Percentiles rank a stretch among this genome's conserved stretches.
These are phyloP conservation scores for Hydnomerulius pinastri DNA, from an alignment of 768 basidiomycete genomes.

Conservation along the genomic window DNA sequence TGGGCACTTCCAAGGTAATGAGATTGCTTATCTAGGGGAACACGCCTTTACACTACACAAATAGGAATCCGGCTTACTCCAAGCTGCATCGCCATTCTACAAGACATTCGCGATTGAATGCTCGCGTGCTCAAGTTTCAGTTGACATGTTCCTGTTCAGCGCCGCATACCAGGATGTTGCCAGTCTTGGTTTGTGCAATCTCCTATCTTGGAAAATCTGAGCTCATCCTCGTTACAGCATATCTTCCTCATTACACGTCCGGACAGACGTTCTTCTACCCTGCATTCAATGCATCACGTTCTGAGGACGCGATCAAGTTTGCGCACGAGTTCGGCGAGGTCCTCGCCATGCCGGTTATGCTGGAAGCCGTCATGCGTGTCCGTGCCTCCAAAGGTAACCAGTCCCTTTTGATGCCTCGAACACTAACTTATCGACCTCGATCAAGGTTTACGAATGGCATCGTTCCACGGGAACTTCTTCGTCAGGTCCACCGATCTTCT, in stretches of 20 bases:
- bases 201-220: background rate
- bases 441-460: slow-evolving; percentile 87
- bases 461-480: slow-evolving; percentile 99
- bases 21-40: background rate
- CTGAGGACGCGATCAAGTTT: slow-evolving; percentile 97
- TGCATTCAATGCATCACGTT: slow-evolving; percentile 91
- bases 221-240: slow-evolving; percentile 51
- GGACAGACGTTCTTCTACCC: slow-evolving; percentile 99
- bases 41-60: slow-evolving; percentile 4
- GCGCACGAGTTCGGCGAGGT: slow-evolving; percentile 96
- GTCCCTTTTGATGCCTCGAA: background rate
- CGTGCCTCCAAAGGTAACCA: slow-evolving; percentile 90
- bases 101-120: slow-evolving; percentile 99
- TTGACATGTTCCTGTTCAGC: slow-evolving; percentile 99
- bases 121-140: slow-evolving; percentile 93
- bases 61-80: slow-evolving; percentile 88
- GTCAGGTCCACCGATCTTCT: slow-evolving; percentile 95
- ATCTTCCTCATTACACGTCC: slow-evolving; percentile 94
- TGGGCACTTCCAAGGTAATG: slow-evolving; percentile 87
- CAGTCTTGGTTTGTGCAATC: slow-evolving; percentile 63
- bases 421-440: background rate
- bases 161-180: slow-evolving; percentile 94
- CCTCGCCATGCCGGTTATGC: slow-evolving; percentile 89
- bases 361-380: slow-evolving; percentile 97
- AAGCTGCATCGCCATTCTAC: slow-evolving; percentile 94